Conservation (phyloP, 1,284 basidiomycete genomes). For the Sporisorium reilianum region DNA sequence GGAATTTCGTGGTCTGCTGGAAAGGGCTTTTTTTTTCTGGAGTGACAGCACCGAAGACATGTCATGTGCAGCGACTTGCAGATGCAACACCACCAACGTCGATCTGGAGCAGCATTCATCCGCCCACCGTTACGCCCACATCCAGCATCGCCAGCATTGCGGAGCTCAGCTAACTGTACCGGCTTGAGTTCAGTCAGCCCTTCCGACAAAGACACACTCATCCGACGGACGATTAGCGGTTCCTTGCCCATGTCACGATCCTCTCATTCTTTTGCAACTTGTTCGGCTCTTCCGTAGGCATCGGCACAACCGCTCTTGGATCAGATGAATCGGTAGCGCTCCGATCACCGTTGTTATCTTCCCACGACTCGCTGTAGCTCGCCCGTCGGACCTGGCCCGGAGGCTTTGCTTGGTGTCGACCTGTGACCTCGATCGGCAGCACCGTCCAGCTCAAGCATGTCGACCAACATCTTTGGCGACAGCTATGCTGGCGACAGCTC, state of each 20-base stretch:
- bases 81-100: not conserved
- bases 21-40: not conserved
- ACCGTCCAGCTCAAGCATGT: slow-evolving; percentile 15
- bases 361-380: not conserved
- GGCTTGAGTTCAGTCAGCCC: not conserved
- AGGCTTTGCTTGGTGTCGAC: not conserved
- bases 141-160: not conserved
- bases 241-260: not conserved
- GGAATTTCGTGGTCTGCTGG: slow-evolving; percentile 8
- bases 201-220: not conserved
- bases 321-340: not conserved
- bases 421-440: not conserved
- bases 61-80: slow-evolving; percentile 9
- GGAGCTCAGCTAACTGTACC: not conserved
- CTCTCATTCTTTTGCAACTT: too few relatives aligned
- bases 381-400: not conserved
- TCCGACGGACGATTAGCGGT: not conserved
- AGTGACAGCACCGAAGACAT: slow-evolving; percentile 12
- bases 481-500: slow-evolving; percentile 27
- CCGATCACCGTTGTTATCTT: not conserved
- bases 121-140: not conserved
- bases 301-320: not conserved
- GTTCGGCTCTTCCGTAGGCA: not conserved
- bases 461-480: slow-evolving; percentile 49
- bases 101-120: not conserved